These are phyloP conservation scores for Pythium diclinum DNA, from an alignment of 352 stramenopile genomes.

Conservation along the genomic window DNA sequence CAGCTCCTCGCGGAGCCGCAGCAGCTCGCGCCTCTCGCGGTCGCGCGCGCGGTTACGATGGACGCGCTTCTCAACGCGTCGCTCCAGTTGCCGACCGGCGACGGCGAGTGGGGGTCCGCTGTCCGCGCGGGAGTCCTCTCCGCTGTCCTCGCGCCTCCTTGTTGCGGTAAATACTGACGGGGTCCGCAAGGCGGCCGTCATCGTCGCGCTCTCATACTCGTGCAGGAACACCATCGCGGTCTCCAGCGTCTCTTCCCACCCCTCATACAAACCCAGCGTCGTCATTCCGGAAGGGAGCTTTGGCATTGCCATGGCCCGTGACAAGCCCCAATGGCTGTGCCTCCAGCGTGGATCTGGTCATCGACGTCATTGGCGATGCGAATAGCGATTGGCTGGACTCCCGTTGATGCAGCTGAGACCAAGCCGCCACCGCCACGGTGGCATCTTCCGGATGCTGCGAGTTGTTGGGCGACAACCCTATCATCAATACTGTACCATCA, in stretches of 20 bases:
- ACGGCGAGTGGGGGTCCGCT: neutral
- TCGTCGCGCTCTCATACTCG: neutral
- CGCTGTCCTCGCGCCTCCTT: conserved; percentile 5
- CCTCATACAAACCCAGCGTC: neutral
- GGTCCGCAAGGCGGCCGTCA: neutral
- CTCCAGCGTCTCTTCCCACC: neutral
- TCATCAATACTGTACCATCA: no score
- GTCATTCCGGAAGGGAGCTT: neutral
- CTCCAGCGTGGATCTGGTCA: no score
- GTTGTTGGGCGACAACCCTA: no score
- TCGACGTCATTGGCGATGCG: no score
- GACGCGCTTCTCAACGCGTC: neutral
- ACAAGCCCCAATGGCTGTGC: no score
- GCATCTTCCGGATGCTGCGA: no score
- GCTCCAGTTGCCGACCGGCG: neutral
- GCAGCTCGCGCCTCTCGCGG: conserved; percentile 7
- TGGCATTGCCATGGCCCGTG: no score
- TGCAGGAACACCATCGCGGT: conserved; percentile 1
- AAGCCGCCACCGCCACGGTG: no score
- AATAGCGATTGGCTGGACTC: no score
- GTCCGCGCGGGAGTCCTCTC: neutral
- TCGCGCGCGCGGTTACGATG: conserved; percentile 10
- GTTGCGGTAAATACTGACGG: neutral
- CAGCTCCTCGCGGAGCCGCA: conserved; percentile 6
- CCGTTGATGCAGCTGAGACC: no score